phyloP scores from a whole-genome alignment of 352 stramenopile genomes.

The Pythium brassicae region DNA sequence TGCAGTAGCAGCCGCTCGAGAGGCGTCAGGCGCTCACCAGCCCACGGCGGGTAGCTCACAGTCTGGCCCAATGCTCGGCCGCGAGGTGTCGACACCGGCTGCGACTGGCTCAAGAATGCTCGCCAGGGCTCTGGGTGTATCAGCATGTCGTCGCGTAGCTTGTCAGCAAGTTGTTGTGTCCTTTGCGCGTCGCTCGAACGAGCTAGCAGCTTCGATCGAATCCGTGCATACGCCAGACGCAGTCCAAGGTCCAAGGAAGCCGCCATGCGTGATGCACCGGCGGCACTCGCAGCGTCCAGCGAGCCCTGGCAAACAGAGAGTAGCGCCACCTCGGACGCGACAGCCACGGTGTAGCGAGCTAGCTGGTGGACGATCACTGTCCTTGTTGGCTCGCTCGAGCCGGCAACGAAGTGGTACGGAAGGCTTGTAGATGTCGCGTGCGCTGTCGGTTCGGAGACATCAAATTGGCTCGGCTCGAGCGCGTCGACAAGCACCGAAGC shows the following conservation, averaged over 20 bases:
- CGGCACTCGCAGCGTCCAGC: too few relatives aligned
- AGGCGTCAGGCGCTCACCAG: slow-evolving; percentile 15
- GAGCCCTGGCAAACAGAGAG: background rate
- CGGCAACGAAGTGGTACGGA: background rate
- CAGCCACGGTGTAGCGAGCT: background rate
- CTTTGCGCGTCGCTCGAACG: background rate
- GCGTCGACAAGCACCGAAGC: background rate
- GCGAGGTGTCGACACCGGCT: background rate
- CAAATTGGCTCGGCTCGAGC: background rate
- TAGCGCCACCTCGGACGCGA: background rate
- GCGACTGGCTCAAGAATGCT: slow-evolving; percentile 15
- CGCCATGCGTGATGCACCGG: background rate
- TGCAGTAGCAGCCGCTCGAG: slow-evolving; percentile 31
- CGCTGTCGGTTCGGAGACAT: too few relatives aligned
- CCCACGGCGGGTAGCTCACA: slow-evolving; percentile 13
- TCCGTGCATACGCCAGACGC: slow-evolving; percentile 12
- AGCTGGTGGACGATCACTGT: background rate
- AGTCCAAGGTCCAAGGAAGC: slow-evolving; percentile 3
- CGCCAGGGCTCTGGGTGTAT: slow-evolving; percentile 23
- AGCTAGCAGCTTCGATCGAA: slow-evolving; percentile 21
- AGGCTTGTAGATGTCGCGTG: too few relatives aligned
- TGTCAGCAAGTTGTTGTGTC: background rate
- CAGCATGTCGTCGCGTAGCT: slow-evolving; percentile 28
- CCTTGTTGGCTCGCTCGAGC: background rate
- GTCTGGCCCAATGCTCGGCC: background rate